Base-by-base conservation (phyloP, 805 yeast genomes). In the Debaryomyces maramus region DNA sequence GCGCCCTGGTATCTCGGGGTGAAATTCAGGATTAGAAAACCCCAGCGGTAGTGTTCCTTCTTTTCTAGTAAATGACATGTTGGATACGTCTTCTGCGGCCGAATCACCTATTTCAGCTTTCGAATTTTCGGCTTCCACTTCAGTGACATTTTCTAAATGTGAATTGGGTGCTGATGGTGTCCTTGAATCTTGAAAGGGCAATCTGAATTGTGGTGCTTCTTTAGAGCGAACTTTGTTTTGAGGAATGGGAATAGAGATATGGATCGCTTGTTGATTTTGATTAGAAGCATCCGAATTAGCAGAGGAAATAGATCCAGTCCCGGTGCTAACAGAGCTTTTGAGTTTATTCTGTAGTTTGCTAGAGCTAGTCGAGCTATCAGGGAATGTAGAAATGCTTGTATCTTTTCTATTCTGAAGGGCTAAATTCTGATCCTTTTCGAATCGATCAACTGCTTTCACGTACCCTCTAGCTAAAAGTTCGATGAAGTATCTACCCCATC, bases 401-500 rank as follows among this genome's bases (percentile, higher is more conserved):
- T 14, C 15, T 11, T 3, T 18, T 21, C 22, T 11, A 17, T 10
- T 18, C 6, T 39, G 20, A 21, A 3, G 24, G 2, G 32, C 40
- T 13, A 18, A 10, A 7, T 40, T 20, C 39, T 58, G 61, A 19
- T 53, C 56, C 5, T 50, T 38, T 36, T 69, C 72, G 44, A 69
- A 69, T 34, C 55, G 56, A 23, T 67, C 72, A 5, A 72, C 72
- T 0, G 86, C 83, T 42, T 77, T 67, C 0, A 83, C 78, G 56
- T 84, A 86, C 1, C 83, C 85, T 49, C 76, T 73, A 0, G 88
- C 70, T 28, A 85, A 57, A 13, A 85, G 46, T 47, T 72, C 71
- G 46, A 82, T 81, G 53, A 86, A 86, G 45, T 77, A 81, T 23
- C 77, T 60, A 0, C 93, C 93, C 95, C 95, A 86, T 53, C 93